These are phyloP conservation scores for Polyporus tsugae DNA, from an alignment of 1,284 basidiomycete genomes.

Conservation along the genomic window DNA sequence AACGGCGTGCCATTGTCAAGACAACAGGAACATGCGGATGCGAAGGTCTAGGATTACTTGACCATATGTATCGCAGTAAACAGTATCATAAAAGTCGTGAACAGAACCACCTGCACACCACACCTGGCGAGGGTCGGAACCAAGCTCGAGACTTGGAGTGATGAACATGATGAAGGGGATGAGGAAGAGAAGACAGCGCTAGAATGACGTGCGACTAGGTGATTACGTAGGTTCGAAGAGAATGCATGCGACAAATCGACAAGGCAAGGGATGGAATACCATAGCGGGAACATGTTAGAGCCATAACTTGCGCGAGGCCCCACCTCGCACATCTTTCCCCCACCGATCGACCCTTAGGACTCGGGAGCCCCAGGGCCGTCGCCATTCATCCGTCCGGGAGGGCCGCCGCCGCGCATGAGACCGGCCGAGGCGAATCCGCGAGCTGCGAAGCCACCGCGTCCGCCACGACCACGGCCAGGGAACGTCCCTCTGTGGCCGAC, in stretches of 20 bases:
- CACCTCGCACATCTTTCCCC: background rate
- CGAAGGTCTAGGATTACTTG: constrained; percentile 32
- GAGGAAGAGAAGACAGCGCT: constrained; percentile 12
- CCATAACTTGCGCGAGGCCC: background rate
- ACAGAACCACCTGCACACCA: background rate
- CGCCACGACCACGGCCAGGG: constrained; percentile 56
- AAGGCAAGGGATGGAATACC: constrained; percentile 2
- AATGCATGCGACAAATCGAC: constrained; percentile 19
- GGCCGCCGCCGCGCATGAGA: constrained; percentile 52
- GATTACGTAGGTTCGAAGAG: constrained; percentile 24
- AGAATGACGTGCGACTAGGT: constrained; percentile 17
- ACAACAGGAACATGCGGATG: constrained; percentile 10
- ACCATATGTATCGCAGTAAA: constrained; percentile 28
- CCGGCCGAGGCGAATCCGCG: constrained; percentile 76
- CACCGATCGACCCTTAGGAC: constrained; percentile 11
- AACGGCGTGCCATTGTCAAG: constrained; percentile 5
- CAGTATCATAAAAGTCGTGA: constrained; percentile 22
- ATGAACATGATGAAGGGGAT: constrained; percentile 9
- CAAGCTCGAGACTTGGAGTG: background rate
- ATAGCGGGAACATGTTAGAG: constrained; percentile 16
- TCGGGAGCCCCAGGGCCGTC: constrained; percentile 35
- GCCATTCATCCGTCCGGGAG: constrained; percentile 43
- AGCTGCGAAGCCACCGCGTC: constrained; percentile 66
- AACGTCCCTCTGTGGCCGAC: constrained; percentile 48
- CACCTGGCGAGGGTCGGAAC: background rate